A percentile compares a stretch with the other conserved stretches of the same genome.
phyloP scores from a whole-genome alignment of 495 filamentous ascomycete species.

The Friedmanniomyces simplex region DNA sequence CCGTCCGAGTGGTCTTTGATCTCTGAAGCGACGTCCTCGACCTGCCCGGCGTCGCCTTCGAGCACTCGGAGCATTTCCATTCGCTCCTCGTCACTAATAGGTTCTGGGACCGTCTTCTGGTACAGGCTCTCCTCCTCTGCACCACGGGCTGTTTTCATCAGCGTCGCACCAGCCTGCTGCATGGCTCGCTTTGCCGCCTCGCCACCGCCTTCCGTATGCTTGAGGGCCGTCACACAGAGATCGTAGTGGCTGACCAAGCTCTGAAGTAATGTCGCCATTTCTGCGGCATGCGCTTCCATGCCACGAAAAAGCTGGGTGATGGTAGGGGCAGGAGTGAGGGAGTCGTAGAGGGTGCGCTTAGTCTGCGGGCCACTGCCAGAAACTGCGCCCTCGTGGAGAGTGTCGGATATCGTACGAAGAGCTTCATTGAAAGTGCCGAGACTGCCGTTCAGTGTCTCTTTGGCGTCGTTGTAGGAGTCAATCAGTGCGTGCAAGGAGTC shows the following conservation, averaged over 20 bases:
- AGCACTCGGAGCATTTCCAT: conserved; percentile 75
- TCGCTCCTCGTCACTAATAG: conserved; percentile 64
- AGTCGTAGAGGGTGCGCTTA: conserved; percentile 15
- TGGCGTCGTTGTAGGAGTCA: conserved; percentile 29
- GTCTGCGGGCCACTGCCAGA: background rate
- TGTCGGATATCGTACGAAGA: conserved; percentile 17
- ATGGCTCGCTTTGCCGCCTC: conserved; percentile 55
- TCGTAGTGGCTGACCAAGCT: conserved; percentile 88
- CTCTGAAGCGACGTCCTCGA: conserved; percentile 82
- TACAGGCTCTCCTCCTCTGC: conserved; percentile 12
- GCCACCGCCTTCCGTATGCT: conserved; percentile 81
- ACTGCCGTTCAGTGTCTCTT: conserved; percentile 16
- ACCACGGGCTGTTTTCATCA: background rate
- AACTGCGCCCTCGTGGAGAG: background rate
- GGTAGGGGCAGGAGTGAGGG: conserved; percentile 29
- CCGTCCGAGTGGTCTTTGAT: conserved; percentile 62
- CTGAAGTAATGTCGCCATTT: conserved; percentile 72
- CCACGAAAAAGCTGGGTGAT: conserved; percentile 59
- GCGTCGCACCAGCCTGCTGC: conserved; percentile 27
- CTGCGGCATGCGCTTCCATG: conserved; percentile 67
- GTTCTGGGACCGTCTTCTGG: conserved; percentile 49
- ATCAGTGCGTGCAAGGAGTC: conserved; percentile 58
- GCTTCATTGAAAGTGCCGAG: conserved; percentile 21
- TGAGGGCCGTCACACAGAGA: conserved; percentile 82
- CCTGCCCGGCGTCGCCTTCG: conserved; percentile 69